Base-by-base conservation (phyloP, 192 early-diverging fungal genomes). In the Entophlyctis helioformis region DNA sequence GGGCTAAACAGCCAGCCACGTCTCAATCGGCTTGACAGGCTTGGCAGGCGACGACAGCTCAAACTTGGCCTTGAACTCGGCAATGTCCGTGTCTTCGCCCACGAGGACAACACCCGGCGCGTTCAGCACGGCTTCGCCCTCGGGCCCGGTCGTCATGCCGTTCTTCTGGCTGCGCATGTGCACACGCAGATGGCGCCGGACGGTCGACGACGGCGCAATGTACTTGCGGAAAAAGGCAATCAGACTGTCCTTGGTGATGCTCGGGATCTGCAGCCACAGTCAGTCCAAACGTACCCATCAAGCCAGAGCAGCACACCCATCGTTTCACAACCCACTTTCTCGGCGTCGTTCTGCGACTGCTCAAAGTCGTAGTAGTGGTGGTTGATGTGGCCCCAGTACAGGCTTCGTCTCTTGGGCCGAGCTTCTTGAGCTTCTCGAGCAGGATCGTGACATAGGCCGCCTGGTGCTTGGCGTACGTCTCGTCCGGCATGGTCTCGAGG, bases 361-460 rank as follows among this genome's bases (percentile, higher is more conserved):
- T 89, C 77, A 72, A 95, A 95, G 62, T 88, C 77, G 63, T 83
- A 91, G 62, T 75, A 82, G 2, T 72, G 67, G 7, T 66, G 70
- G 32, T 50, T 54, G 39, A 95, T 80, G 36, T 82, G 74, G 1
- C 39, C 45, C 86, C 84, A 90, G 32, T 36, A 82, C 71, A 25
- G 65, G 56, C 9, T 54, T 44, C 4, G 78, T 64, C 56, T 89
- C 86, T 38, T 91, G 74, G 9, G 79, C 29, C 51, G 53, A 95
- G 45, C 43, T 85, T 85, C 56, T 89, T 89, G 37, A 74, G 63
- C 56, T 83, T 83, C 46, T 86, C 87, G 43, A 74, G 45, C 56
- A 72, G 68, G 34, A 67, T 64, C 6, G 72, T 61, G 4, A 74
- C 74, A 15, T 87, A 48, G 5, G 86, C 80, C 37, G 65, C 62